phyloP scores from a whole-genome alignment of 2,329 filamentous ascomycete genomes.

The Sclerotinia nivalis region DNA sequence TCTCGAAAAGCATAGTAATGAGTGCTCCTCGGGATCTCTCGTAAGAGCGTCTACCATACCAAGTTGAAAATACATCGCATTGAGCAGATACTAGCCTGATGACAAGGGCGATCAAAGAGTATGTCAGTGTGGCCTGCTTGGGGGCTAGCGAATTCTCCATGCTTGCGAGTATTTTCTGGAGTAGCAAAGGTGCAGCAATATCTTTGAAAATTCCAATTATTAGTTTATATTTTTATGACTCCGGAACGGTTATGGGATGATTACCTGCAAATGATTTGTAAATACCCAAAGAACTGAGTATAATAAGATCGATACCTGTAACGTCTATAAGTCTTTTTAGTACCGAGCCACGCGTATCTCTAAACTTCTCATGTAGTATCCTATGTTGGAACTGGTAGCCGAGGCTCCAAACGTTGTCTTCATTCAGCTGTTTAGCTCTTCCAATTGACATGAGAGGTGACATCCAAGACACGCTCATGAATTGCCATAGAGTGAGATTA shows the following conservation, averaged over 20 bases:
- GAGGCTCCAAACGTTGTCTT: constrained; percentile 80
- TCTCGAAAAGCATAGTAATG: constrained; percentile 82
- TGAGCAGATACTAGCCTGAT: constrained; percentile 64
- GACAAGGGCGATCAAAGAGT: constrained; percentile 62
- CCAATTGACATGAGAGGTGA: constrained; percentile 68
- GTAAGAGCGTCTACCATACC: constrained; percentile 83
- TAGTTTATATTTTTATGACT: background rate
- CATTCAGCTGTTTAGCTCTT: constrained; percentile 64
- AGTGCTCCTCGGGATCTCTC: constrained; percentile 83
- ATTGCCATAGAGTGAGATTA: constrained; percentile 76
- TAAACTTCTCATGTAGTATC: constrained; percentile 72
- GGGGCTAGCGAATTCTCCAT: constrained; percentile 57
- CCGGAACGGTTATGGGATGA: constrained; percentile 27
- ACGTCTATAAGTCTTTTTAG: constrained; percentile 68
- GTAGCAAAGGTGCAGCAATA: constrained; percentile 63
- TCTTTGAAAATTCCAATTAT: constrained; percentile 41
- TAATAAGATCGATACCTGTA: constrained; percentile 76
- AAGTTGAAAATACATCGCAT: constrained; percentile 67
- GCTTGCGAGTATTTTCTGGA: constrained; percentile 70
- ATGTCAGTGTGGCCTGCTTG: constrained; percentile 61
- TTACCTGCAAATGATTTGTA: constrained; percentile 59
- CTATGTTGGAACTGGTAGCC: constrained; percentile 80
- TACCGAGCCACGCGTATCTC: constrained; percentile 71
- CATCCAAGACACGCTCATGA: constrained; percentile 85
- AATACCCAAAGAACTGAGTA: constrained; percentile 57